These are phyloP conservation scores for Tolypocladium tundrense DNA, from an alignment of 2,329 filamentous ascomycete genomes.

Conservation along the genomic window DNA sequence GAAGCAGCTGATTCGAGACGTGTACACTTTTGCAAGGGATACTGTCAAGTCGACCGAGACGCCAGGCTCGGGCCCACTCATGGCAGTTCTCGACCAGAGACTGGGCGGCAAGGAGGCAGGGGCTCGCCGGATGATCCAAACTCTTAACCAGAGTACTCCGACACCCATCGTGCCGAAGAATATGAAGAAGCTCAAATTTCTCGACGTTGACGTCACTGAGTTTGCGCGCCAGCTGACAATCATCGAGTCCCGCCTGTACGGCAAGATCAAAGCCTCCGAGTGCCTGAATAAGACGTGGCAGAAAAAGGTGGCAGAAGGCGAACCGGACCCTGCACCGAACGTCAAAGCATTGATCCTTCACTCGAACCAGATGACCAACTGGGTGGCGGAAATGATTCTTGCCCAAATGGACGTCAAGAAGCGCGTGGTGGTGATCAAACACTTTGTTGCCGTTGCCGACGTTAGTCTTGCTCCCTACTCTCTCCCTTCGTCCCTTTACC, in stretches of 20 bases:
- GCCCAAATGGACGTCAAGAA: slow-evolving; percentile 92
- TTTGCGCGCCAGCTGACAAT: slow-evolving; percentile 97
- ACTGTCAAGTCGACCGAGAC: slow-evolving; percentile 90
- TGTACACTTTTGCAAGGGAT: slow-evolving; percentile 84
- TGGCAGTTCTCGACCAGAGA: slow-evolving; percentile 81
- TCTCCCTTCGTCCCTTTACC: background rate
- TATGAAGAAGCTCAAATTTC: slow-evolving; percentile 98
- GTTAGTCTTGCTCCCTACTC: slow-evolving; percentile 42
- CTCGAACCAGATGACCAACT: slow-evolving; percentile 97
- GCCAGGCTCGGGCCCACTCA: slow-evolving; percentile 73
- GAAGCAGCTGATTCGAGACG: slow-evolving; percentile 74
- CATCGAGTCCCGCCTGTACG: slow-evolving; percentile 88
- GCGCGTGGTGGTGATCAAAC: slow-evolving; percentile 93
- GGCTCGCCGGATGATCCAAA: slow-evolving; percentile 77
- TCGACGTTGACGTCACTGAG: slow-evolving; percentile 91
- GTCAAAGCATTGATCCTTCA: slow-evolving; percentile 95
- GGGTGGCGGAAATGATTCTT: slow-evolving; percentile 98
- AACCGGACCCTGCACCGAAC: slow-evolving; percentile 80
- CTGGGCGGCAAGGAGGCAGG: slow-evolving; percentile 80
- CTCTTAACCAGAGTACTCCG: slow-evolving; percentile 71
- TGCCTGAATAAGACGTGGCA: slow-evolving; percentile 99
- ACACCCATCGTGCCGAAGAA: slow-evolving; percentile 93
- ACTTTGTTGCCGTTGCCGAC: slow-evolving; percentile 93
- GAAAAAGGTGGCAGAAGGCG: slow-evolving; percentile 77
- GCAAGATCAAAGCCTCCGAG: slow-evolving; percentile 91